A percentile compares a stretch with the other conserved stretches of the same genome.
Conservation (phyloP, 1,284 basidiomycete species). For the Cutaneotrichosporon dermatis region DNA sequence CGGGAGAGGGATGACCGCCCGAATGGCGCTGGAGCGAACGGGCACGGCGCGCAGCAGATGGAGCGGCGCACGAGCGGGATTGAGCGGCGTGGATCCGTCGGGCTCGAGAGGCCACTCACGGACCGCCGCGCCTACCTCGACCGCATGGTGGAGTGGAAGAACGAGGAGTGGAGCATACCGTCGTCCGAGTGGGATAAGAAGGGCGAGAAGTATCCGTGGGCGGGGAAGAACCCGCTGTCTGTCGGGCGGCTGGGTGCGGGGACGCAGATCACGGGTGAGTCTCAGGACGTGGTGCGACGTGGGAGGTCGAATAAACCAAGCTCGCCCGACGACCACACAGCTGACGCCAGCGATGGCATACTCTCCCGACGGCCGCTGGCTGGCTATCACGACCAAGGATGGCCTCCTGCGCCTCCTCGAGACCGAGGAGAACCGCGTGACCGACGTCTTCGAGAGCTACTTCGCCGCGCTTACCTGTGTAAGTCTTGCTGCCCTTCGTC, state of each 20-base stretch:
- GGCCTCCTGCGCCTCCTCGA: constrained; percentile 84
- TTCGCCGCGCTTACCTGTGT: constrained; percentile 79
- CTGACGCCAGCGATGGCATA: constrained; percentile 69
- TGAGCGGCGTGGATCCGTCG: constrained; percentile 1
- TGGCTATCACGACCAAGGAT: constrained; percentile 82
- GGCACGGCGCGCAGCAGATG: not conserved
- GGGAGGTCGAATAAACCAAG: too few species aligned
- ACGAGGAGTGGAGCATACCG: constrained; percentile 40
- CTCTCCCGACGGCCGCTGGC: constrained; percentile 79
- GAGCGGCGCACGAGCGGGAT: not conserved
- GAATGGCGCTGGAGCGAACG: not conserved
- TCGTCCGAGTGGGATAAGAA: constrained; percentile 26
- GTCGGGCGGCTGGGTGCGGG: constrained; percentile 42
- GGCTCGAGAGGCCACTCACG: not conserved
- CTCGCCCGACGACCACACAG: too few species aligned
- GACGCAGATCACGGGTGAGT: constrained; percentile 66
- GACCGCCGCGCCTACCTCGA: constrained; percentile 17
- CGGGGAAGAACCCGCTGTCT: constrained; percentile 46
- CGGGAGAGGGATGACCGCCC: not conserved
- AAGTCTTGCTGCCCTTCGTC: constrained; percentile 4
- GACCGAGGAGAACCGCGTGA: constrained; percentile 71
- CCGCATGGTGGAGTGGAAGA: constrained; percentile 45
- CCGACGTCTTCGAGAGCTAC: constrained; percentile 86
- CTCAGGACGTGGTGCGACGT: too few species aligned
- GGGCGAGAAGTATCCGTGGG: constrained; percentile 38